phyloP scores from a whole-genome alignment of 2,329 filamentous ascomycete genomes.

The Cladosporium sp. region DNA sequence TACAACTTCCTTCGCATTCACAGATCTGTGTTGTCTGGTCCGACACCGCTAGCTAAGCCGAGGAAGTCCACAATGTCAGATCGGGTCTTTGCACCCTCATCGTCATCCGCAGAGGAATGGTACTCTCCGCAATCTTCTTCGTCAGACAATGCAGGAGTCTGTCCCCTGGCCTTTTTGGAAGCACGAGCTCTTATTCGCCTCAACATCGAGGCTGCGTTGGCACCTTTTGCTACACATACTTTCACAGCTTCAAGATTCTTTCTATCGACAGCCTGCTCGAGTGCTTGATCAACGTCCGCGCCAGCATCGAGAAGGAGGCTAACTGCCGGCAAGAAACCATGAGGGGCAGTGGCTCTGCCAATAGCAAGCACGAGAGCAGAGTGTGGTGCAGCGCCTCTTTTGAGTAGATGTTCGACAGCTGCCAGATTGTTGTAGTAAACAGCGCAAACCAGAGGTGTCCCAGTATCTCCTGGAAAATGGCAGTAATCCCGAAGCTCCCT shows the following conservation, averaged over 20 bases:
- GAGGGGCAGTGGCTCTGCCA: not conserved
- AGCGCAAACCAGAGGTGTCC: slow-evolving; percentile 12
- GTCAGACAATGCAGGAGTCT: not conserved
- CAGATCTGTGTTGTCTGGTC: no score
- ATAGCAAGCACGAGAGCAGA: not conserved
- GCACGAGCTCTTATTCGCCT: not conserved
- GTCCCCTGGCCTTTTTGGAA: not conserved
- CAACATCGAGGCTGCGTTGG: not conserved
- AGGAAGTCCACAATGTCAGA: no score
- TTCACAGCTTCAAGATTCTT: slow-evolving; percentile 9
- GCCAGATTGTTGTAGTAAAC: slow-evolving; percentile 13
- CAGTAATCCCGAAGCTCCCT: slow-evolving; percentile 11
- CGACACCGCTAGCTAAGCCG: no score
- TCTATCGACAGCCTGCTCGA: not conserved
- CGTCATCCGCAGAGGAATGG: not conserved
- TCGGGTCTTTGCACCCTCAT: not conserved
- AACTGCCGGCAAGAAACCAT: slow-evolving; percentile 6
- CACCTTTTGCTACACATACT: slow-evolving; percentile 10
- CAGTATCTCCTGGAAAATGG: not conserved
- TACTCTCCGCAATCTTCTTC: not conserved
- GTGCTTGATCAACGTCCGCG: not conserved
- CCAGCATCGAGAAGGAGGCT: slow-evolving; percentile 10
- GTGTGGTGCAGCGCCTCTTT: slow-evolving; percentile 8
- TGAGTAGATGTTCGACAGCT: slow-evolving; percentile 9
- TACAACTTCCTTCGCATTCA: no score